Percentiles rank a stretch among this genome's conserved stretches.
phyloP scores from a whole-genome alignment of 768 basidiomycete species.

The Pleurotus citrinopileatus region DNA sequence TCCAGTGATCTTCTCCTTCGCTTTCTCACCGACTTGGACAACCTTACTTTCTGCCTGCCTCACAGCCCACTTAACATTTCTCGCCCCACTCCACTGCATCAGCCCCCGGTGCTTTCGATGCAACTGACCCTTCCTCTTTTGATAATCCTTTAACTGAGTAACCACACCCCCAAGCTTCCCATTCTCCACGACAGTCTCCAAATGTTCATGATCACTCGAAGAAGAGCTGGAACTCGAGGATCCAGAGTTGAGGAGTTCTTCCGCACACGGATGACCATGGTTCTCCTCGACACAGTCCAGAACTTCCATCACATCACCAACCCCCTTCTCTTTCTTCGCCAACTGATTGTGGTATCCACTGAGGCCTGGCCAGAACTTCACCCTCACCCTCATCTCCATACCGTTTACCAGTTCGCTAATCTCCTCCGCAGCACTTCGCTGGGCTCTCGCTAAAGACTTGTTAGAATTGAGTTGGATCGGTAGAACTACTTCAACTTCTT shows the following conservation, averaged over 20 bases:
- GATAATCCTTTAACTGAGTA: constrained; percentile 37
- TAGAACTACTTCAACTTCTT: constrained; percentile 25
- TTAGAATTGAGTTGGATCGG: constrained; percentile 24
- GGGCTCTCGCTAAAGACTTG: constrained; percentile 22
- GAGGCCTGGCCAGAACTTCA: constrained; percentile 39
- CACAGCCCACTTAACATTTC: constrained; percentile 56
- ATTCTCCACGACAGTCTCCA: constrained; percentile 21
- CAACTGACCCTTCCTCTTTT: constrained; percentile 39
- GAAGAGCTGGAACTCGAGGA: constrained; percentile 2
- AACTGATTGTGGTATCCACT: constrained; percentile 38
- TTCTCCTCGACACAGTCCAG: constrained; percentile 38
- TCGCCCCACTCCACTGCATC: constrained; percentile 56
- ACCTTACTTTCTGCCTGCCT: constrained; percentile 45
- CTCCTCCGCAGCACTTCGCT: constrained; percentile 23
- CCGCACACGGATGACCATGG: constrained; percentile 23
- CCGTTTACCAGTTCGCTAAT: constrained; percentile 22
- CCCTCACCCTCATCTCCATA: constrained; percentile 28
- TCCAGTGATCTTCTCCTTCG: constrained; percentile 29
- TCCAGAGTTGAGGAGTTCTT: constrained; percentile 15
- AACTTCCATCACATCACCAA: constrained; percentile 40
- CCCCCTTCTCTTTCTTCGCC: constrained; percentile 30
- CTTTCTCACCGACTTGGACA: constrained; percentile 35
- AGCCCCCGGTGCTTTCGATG: constrained; percentile 57
- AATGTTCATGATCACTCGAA: constrained; percentile 13
- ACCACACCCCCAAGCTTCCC: constrained; percentile 18